phyloP scores from a whole-genome alignment of 768 basidiomycete genomes.

The Omphalotus guepiniiformis region DNA sequence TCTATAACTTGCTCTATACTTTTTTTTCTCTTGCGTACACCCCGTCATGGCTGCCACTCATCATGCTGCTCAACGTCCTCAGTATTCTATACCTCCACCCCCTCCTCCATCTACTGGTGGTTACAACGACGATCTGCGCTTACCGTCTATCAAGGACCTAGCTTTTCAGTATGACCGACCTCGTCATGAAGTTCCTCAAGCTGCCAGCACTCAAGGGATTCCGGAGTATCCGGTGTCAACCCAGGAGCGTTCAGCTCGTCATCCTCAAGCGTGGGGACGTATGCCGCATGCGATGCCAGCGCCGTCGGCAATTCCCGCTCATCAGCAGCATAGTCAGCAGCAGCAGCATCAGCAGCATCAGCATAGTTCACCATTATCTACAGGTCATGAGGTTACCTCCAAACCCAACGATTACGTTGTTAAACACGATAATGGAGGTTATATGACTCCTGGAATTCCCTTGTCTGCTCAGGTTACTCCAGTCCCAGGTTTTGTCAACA shows the following conservation, averaged over 20 bases:
- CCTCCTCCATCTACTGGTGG: slow-evolving; percentile 25
- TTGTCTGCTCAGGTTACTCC: slow-evolving; percentile 40
- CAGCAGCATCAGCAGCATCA: slow-evolving; percentile 42
- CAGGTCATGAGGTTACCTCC: slow-evolving; percentile 34
- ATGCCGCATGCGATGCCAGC: slow-evolving; percentile 15
- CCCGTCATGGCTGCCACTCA: slow-evolving; percentile 47
- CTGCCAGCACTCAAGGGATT: slow-evolving; percentile 27
- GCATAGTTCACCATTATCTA: slow-evolving; percentile 44
- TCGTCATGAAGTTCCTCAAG: slow-evolving; percentile 25
- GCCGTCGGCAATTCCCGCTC: slow-evolving; percentile 16
- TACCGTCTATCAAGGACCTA: slow-evolving; percentile 72
- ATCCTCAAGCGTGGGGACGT: slow-evolving; percentile 32
- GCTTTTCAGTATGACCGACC: slow-evolving; percentile 49
- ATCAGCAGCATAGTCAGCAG: slow-evolving; percentile 42
- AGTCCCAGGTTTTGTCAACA: slow-evolving; percentile 32
- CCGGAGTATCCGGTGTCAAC: slow-evolving; percentile 24
- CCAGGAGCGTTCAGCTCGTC: slow-evolving; percentile 29
- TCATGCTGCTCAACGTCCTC: slow-evolving; percentile 36
- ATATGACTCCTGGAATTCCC: slow-evolving; percentile 43
- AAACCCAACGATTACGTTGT: slow-evolving; percentile 37
- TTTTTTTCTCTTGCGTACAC: slow-evolving; percentile 17
- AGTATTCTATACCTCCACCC: slow-evolving; percentile 32
- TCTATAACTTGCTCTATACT: slow-evolving; percentile 31
- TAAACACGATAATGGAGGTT: slow-evolving; percentile 47
- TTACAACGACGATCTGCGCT: slow-evolving; percentile 42